A percentile compares a stretch with the other conserved stretches of the same genome.
Conservation (phyloP, 805 yeast genomes). For the Ogataea methylovora region DNA sequence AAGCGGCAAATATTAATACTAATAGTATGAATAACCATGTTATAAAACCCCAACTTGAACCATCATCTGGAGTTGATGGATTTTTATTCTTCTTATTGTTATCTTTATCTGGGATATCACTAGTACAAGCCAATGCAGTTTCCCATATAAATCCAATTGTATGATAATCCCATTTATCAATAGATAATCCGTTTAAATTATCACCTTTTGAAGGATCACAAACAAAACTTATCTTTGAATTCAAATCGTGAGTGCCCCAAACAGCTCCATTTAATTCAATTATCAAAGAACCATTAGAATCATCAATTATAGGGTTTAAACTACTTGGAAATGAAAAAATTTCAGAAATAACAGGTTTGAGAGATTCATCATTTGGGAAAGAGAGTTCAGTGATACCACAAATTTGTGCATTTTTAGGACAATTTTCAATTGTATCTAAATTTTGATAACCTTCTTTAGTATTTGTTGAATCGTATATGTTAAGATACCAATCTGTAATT, state of each 20-base stretch:
- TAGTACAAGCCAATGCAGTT: constrained; percentile 33
- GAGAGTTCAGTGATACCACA: constrained; percentile 65
- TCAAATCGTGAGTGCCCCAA: constrained; percentile 62
- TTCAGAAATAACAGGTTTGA: constrained; percentile 44
- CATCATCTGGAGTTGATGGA: constrained; percentile 16
- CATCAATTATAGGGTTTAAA: constrained; percentile 27
- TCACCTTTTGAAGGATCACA: constrained; percentile 34
- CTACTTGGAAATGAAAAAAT: constrained; percentile 49
- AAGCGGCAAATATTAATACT: constrained; percentile 62
- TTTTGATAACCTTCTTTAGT: constrained; percentile 23
- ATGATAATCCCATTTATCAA: constrained; percentile 32
- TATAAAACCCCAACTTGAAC: constrained; percentile 71
- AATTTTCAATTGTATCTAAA: constrained; percentile 33
- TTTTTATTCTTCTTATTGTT: constrained; percentile 17
- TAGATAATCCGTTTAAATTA: constrained; percentile 17
- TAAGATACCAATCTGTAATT: constrained; percentile 57
- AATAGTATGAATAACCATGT: constrained; percentile 73
- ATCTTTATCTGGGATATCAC: constrained; percentile 12
- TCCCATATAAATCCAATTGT: constrained; percentile 22
- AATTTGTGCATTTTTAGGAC: constrained; percentile 66
- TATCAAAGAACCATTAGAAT: constrained; percentile 6
- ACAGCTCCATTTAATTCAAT: constrained; percentile 39
- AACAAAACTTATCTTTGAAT: constrained; percentile 37
- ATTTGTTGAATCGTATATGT: constrained; percentile 55
- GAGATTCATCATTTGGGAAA: constrained; percentile 31